A percentile compares a stretch with the other conserved stretches of the same genome.
Evolutionary conservation across 345 rosid genomes (phyloP).

Genomic region (Gossypium bickii): DNA sequence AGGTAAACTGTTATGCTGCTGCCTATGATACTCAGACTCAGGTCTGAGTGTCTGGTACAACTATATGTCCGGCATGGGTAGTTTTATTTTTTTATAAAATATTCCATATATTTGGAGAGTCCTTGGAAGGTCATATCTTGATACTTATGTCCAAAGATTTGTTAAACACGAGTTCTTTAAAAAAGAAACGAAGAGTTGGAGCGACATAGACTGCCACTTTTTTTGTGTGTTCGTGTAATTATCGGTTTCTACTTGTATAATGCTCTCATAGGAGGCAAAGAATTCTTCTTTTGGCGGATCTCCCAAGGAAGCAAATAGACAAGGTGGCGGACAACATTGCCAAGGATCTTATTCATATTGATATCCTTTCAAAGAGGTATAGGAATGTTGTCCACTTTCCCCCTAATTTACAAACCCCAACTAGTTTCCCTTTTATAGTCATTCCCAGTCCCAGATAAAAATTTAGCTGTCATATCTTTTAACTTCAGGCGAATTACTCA

Average conservation of each 20-base stretch:
- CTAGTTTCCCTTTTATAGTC: background rate
- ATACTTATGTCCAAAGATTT: background rate
- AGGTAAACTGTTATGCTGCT: slow-evolving; percentile 45
- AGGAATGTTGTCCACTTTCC: slow-evolving; percentile 2
- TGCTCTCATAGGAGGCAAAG: slow-evolving; percentile 70
- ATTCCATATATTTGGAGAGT: background rate
- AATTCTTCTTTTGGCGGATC: slow-evolving; percentile 91
- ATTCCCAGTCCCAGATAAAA: background rate
- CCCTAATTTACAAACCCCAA: background rate
- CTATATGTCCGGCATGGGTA: background rate
- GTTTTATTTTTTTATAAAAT: background rate
- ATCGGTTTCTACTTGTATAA: slow-evolving; percentile 10
- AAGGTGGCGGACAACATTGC: slow-evolving; percentile 65
- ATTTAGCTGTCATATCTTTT: background rate
- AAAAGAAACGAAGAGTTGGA: background rate
- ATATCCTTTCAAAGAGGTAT: slow-evolving; percentile 87
- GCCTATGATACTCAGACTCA: background rate
- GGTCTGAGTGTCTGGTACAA: background rate
- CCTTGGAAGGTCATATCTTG: background rate
- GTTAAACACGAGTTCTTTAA: background rate
- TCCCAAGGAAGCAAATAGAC: slow-evolving; percentile 95
- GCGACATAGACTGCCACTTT: background rate
- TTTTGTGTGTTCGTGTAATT: slow-evolving; percentile 1
- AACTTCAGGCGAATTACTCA: background rate
- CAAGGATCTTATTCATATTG: slow-evolving; percentile 81